phyloP scores from a whole-genome alignment of 164 flowering plant genomes.

The Piper longum region DNA sequence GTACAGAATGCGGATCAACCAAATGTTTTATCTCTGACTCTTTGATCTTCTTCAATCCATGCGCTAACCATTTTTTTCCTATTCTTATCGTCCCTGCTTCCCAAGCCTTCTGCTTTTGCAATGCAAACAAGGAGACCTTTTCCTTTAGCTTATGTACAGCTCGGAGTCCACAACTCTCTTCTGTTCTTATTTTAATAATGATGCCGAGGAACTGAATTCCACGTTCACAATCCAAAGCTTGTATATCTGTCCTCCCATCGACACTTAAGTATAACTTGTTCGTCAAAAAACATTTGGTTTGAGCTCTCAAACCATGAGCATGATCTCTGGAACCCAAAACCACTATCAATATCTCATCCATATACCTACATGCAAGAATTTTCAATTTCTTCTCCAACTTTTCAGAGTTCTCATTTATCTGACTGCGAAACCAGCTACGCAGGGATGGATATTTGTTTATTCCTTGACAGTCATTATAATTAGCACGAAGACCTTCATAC shows the following conservation, averaged over 20 bases:
- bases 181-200: constrained; percentile 25
- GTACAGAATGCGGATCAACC: constrained; percentile 37
- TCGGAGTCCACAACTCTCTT: constrained; percentile 44
- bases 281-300: constrained; percentile 33
- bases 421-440: constrained; percentile 78
- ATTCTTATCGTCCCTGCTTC: constrained; percentile 47
- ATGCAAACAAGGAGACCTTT: constrained; percentile 54
- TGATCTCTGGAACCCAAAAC: constrained; percentile 52
- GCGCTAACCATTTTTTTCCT: constrained; percentile 78
- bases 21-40: constrained; percentile 74
- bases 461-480: constrained; percentile 10
- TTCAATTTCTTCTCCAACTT: constrained; percentile 17
- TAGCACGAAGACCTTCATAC: constrained; percentile 49
- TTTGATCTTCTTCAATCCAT: constrained; percentile 76
- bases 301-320: constrained; percentile 38
- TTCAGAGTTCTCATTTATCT: constrained; percentile 23
- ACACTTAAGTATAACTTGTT: constrained; percentile 39
- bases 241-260: constrained; percentile 23
- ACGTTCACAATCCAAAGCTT: constrained; percentile 21
- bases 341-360: constrained; percentile 80
- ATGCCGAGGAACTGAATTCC: constrained; percentile 56
- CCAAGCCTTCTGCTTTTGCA: constrained; percentile 69
- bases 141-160: constrained; percentile 87
- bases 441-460: constrained; percentile 31
- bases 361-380: constrained; percentile 57